Conservation (phyloP, 768 basidiomycete genomes). For the Podaxis mareebaensis region DNA sequence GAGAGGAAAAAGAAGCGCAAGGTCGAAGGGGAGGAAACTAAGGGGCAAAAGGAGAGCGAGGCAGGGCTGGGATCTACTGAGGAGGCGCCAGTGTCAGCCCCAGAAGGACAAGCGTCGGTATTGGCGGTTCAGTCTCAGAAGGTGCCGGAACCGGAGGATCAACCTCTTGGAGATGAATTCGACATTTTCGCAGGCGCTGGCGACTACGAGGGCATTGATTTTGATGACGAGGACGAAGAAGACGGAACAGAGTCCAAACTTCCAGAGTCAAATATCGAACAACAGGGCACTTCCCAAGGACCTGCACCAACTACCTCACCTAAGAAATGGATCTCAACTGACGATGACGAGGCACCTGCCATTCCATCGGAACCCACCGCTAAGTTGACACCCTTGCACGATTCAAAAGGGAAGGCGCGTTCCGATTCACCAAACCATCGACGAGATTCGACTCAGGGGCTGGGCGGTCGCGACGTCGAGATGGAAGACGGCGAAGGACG, state of each 20-base stretch:
- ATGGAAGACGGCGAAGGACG: slow-evolving; percentile 30
- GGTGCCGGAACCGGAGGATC: slow-evolving; percentile 31
- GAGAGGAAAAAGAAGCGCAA: slow-evolving; percentile 23
- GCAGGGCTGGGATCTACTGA: not conserved
- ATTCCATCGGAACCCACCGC: not conserved
- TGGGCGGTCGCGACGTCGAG: not conserved
- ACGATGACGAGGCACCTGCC: slow-evolving; percentile 12
- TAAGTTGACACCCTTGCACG: not conserved
- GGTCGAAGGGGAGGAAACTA: not conserved
- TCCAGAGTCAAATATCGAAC: not conserved
- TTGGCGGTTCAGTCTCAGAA: not conserved
- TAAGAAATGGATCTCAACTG: slow-evolving; percentile 18
- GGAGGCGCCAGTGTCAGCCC: slow-evolving; percentile 21
- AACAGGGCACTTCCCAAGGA: not conserved
- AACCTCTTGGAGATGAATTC: slow-evolving; percentile 55
- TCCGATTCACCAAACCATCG: slow-evolving; percentile 14
- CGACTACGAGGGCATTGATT: slow-evolving; percentile 73
- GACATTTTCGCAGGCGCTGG: slow-evolving; percentile 89
- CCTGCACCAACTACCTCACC: not conserved
- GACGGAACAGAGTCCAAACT: slow-evolving; percentile 20
- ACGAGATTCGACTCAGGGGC: slow-evolving; percentile 17
- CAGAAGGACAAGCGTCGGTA: not conserved
- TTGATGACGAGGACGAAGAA: slow-evolving; percentile 54
- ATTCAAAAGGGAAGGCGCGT: not conserved
- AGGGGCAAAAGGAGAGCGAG: slow-evolving; percentile 11